Evolutionary conservation across 306 rosid genomes (phyloP).

Genomic region (Boehmeria nivea): DNA sequence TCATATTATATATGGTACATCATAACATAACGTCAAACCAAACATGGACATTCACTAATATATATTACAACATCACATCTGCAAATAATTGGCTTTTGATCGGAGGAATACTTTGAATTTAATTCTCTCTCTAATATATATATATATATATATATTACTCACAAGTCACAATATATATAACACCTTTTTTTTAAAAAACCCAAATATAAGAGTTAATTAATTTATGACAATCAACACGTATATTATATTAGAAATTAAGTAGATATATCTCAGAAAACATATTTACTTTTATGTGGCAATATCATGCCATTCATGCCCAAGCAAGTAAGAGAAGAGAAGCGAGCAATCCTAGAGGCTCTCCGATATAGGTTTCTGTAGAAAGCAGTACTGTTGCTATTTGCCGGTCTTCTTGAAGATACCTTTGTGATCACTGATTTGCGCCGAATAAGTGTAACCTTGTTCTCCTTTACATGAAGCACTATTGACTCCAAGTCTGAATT

Average conservation of each 20-base stretch:
- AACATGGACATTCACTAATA: neutral
- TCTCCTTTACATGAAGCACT: conserved; percentile 10
- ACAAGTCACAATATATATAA: neutral
- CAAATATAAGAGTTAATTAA: neutral
- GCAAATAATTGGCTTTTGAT: too few species aligned
- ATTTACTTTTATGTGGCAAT: conserved; percentile 1
- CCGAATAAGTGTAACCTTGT: conserved; percentile 11
- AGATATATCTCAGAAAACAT: neutral
- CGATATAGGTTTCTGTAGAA: conserved; percentile 7
- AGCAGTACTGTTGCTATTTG: neutral
- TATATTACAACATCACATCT: too few species aligned
- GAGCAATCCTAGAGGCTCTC: conserved; percentile 11
- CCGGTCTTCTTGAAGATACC: conserved; percentile 5
- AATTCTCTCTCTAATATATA: too few species aligned
- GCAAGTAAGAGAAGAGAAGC: conserved; percentile 3
- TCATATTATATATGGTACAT: neutral
- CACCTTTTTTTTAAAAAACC: neutral
- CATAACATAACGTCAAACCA: neutral
- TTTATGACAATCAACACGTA: too few species aligned
- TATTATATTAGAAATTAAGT: neutral
- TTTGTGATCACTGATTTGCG: conserved; percentile 4
- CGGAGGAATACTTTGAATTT: too few species aligned
- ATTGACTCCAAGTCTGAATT: conserved; percentile 14
- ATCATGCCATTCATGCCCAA: conserved; percentile 4
- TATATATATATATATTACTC: too few species aligned